Evolutionary conservation across 2,329 filamentous ascomycete species (phyloP), one percentile per base, ranked within the genome.

Genomic region (Pseudohalonectria lignicola): DNA sequence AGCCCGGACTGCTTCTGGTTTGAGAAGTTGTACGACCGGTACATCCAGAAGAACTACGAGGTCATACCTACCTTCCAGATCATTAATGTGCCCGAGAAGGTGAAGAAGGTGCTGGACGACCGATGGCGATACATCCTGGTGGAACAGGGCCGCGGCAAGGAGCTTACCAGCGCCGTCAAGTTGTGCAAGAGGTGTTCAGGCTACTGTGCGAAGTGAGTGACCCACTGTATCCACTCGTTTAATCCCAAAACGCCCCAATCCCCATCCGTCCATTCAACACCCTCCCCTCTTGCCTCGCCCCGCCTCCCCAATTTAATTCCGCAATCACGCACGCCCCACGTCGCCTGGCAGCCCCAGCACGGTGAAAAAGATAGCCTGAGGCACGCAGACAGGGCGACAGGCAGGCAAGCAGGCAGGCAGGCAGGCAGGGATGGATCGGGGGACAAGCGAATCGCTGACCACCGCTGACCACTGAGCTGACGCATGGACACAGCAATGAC

Each of bases 31-130:
- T 96, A 94, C 60, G 92, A 98, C 63, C 84, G 92, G 42, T 98
- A 96, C 64, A 96, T 98, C 46, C 87, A 94, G 56, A 88, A 94
- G 45, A 88, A 90, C 61, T 96, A 96, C 69, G 92, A 98, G 52
- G 84, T 95, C 39, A 90, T 98, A 44, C 90, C 92, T 2, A 94
- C 88, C 12, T 76, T 74, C 43, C 79, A 84, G 53, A 92, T 98
- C 52, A 90, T 96, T 65, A 98, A 98, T 55, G 92, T 98, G 34
- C 92, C 92, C 5, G 82, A 82, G 48, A 86, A 83, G 54, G 90
- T 98, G 54, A 96, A 96, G 62, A 93, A 86, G 60, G 88, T 94
- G 40, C 72, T 98, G 34, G 86, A 96, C 59, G 86, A 95, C 62
- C 79, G 88, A 54, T 98, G 92, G 92, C 93, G 85, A 61, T 96